These are phyloP conservation scores for Alternaria sp. DNA, from an alignment of 2,329 filamentous ascomycete species.

Conservation along the genomic window DNA sequence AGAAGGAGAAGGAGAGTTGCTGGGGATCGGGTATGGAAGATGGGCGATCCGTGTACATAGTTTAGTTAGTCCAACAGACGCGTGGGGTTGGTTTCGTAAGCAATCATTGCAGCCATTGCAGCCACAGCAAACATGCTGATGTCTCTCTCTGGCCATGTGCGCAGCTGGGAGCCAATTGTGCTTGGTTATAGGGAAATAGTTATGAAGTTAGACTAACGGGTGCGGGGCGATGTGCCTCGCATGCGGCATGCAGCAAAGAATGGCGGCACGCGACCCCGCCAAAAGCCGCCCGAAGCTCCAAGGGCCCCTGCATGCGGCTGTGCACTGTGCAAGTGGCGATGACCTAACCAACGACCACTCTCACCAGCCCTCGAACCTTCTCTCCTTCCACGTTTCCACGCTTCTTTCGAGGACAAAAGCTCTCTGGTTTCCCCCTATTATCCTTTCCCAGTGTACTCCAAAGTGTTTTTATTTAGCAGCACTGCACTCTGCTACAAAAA, in stretches of 20 bases:
- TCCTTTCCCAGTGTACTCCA: neutral
- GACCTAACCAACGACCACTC: constrained; percentile 6
- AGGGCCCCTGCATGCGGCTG: constrained; percentile 21
- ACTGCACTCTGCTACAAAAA: constrained; percentile 1
- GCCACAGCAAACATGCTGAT: too few species aligned
- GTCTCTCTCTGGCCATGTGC: neutral
- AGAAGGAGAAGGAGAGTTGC: too few species aligned
- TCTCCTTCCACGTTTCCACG: constrained; percentile 11
- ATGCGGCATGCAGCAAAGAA: neutral
- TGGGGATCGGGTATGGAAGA: too few species aligned
- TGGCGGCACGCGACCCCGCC: constrained; percentile 19
- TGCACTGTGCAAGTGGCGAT: constrained; percentile 21
- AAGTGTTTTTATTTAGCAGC: neutral
- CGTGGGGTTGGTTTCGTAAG: too few species aligned
- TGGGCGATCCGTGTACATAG: too few species aligned
- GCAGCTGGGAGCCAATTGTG: neutral
- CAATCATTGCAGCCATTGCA: too few species aligned
- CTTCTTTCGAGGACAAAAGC: neutral
- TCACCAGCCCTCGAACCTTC: constrained; percentile 9
- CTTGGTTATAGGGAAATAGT: neutral
- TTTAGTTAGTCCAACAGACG: too few species aligned
- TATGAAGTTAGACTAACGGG: neutral
- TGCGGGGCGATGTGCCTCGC: constrained; percentile 8
- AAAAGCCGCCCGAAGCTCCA: constrained; percentile 8
- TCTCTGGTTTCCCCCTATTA: neutral